Evolutionary conservation across 2,329 filamentous ascomycete genomes (phyloP).

Genomic region (Trichoderma breve): DNA sequence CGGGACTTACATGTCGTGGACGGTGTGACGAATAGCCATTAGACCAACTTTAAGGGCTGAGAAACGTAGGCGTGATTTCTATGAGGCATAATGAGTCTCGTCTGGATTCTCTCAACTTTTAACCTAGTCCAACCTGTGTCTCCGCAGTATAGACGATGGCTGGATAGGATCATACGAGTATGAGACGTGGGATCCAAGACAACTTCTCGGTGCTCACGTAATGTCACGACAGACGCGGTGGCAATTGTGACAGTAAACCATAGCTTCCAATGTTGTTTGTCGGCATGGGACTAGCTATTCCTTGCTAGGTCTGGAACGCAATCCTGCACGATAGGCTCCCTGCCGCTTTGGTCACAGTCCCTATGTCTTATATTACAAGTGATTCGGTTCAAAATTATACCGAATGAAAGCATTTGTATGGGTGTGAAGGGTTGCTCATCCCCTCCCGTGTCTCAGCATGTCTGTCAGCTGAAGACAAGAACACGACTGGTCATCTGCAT

Average conservation of each 20-base stretch:
- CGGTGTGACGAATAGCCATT: background rate
- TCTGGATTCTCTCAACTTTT: background rate
- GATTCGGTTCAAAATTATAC: background rate
- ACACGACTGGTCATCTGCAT: background rate
- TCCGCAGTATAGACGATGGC: background rate
- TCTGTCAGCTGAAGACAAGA: background rate
- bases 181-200: background rate
- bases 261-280: background rate
- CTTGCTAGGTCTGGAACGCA: background rate
- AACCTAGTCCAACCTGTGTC: too few relatives aligned
- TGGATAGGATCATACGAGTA: background rate
- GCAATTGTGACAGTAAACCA: background rate
- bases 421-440: background rate
- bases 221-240: background rate
- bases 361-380: background rate
- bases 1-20: background rate
- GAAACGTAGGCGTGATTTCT: too few relatives aligned
- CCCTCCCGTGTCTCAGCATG: background rate
- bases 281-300: background rate
- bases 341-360: background rate
- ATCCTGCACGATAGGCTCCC: background rate
- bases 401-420: background rate
- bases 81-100: background rate
- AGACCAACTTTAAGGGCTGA: background rate
- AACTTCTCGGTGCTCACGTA: background rate